Percentiles rank a stretch among this genome's conserved stretches.
These are phyloP conservation scores for Gynochthodes officinalis DNA, from an alignment of 257 asterid species.

Conservation along the genomic window DNA sequence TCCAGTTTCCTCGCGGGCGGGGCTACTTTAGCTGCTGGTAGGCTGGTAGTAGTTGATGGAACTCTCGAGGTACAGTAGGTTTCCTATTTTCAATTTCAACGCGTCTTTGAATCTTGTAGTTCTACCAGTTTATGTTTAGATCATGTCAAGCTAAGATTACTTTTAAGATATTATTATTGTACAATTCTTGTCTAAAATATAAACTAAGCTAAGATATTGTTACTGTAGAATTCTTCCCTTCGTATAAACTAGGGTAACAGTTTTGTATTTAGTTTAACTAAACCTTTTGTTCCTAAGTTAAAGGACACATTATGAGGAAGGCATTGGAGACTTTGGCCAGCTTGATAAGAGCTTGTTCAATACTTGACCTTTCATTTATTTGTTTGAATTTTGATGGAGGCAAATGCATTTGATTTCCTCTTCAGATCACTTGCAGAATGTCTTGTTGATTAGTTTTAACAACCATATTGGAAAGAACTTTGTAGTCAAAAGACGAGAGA, in stretches of 20 bases:
- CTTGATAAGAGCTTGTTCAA: not conserved
- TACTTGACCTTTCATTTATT: not conserved
- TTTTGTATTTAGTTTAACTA: not conserved
- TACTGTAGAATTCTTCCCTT: not conserved
- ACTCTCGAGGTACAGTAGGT: constrained; percentile 54
- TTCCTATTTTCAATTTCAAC: not conserved
- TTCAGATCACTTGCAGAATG: not conserved
- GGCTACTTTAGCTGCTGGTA: constrained; percentile 91
- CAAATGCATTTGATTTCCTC: not conserved
- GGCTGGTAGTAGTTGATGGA: constrained; percentile 69
- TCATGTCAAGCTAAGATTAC: not conserved
- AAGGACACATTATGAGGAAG: not conserved
- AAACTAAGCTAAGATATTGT: not conserved
- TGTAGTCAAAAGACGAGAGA: not conserved
- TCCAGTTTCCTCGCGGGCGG: constrained; percentile 99
- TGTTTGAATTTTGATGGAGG: not conserved
- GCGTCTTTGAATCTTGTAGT: not conserved
- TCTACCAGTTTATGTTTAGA: not conserved
- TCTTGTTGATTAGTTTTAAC: not conserved
- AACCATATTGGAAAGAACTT: not conserved
- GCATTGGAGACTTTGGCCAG: not conserved
- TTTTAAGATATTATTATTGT: not conserved
- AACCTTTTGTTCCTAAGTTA: not conserved
- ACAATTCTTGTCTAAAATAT: too few species aligned
- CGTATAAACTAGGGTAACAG: not conserved